phyloP scores from a whole-genome alignment of 139 green algal species.

The Zygnema cylindricum region DNA sequence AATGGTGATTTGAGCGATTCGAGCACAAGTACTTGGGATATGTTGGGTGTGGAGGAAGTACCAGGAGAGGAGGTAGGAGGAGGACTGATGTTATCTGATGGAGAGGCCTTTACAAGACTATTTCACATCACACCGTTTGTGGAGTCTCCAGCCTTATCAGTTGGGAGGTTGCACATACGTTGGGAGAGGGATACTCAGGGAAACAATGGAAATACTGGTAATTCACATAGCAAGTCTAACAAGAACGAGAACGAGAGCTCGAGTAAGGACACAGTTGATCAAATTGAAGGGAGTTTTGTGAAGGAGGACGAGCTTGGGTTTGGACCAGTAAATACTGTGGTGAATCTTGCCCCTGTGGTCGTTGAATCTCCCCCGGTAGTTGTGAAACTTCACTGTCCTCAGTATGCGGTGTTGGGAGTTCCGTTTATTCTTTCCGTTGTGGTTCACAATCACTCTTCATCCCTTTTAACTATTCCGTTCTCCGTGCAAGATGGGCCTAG shows the following conservation, averaged over 20 bases:
- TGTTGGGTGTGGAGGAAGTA: neutral
- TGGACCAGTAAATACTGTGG: neutral
- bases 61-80: neutral
- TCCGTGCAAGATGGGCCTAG: slow-evolving; percentile 21
- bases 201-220: neutral
- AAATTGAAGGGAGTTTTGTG: neutral
- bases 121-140: slow-evolving; percentile 17
- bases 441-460: slow-evolving; percentile 29
- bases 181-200: slow-evolving; percentile 8
- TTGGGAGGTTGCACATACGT: neutral
- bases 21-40: slow-evolving; percentile 16
- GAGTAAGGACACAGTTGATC: neutral
- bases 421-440: slow-evolving; percentile 33
- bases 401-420: slow-evolving; percentile 22
- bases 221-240: neutral
- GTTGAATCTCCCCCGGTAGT: slow-evolving; percentile 26
- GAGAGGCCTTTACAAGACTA: slow-evolving; percentile 28
- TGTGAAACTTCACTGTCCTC: slow-evolving; percentile 3
- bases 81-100: slow-evolving; percentile 24
- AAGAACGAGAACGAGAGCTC: neutral
- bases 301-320: slow-evolving; percentile 15
- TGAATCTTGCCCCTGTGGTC: slow-evolving; percentile 23
- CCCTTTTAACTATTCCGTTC: slow-evolving; percentile 46
- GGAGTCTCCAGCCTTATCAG: neutral
- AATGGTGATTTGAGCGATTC: neutral